Base-by-base conservation (phyloP, 2,329 filamentous ascomycete species). In the Blumeria graminis region DNA sequence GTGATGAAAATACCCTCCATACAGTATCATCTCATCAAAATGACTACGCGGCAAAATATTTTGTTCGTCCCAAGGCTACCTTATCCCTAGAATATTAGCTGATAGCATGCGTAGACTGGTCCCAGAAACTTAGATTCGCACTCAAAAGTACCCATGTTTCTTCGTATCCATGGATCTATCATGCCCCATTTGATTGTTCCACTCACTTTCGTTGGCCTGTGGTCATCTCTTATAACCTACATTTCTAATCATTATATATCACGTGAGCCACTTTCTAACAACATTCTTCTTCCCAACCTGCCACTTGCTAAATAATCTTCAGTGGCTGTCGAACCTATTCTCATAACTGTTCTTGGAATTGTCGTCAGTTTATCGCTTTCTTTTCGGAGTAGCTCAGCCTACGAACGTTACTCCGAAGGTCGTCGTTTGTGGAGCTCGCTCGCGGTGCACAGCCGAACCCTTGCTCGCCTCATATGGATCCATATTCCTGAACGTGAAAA, bases 381-480 rank as follows among this genome's bases (percentile, higher is more conserved):
- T 1, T 87, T 89, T 70, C 79, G 84, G 57, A 84, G 77, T 60
- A 81, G 82, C 1, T 86, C 83, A 8, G 84, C 84, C 9, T 89
- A 89, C 62, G 84, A 89, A 68, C 77, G 82, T 16, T 81, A 80
- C 65, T 73, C 72, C 43, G 80, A 84, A 60, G 80, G 80, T 39
- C 73, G 80, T 41, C 77, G 77, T 62, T 77, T 73, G 62, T 83
- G 79, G 78, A 72, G 78, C 0, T 71, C 76, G 57, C 70, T 81
- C 62, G 77, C 74, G 56, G 72, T 74, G 67, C 81, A 82, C 64
- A 70, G 74, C 63, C 72, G 87, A 70, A 70, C 80, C 66, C 71
- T 93, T 62, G 84, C 78, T 62, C 80, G 89, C 22, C 74, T 85
- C 9, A 85, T 92, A 65, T 95, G 89, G 89, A 74, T 94, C 35